Conservation (phyloP, 257 asterid genomes). For the Solanum arcanum region DNA sequence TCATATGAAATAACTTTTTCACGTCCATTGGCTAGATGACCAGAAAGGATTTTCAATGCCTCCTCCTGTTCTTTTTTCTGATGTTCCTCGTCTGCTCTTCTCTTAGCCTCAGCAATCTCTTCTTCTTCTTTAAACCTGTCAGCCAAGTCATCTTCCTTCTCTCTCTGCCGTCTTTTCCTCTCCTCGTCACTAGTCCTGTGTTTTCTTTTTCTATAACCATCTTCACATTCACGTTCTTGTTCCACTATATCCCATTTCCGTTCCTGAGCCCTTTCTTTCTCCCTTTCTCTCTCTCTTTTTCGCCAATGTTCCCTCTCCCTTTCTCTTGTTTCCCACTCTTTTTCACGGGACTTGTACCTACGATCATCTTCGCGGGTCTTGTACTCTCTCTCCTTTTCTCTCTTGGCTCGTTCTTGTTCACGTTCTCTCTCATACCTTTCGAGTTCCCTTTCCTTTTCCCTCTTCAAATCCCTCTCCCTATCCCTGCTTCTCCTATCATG, state of each 20-base stretch:
- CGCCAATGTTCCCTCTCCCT: slow-evolving; percentile 87
- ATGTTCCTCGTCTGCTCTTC: slow-evolving; percentile 59
- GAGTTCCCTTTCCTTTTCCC: slow-evolving; percentile 85
- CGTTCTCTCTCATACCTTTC: slow-evolving; percentile 94
- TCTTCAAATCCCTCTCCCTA: slow-evolving; percentile 58
- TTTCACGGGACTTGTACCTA: slow-evolving; percentile 76
- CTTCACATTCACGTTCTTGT: slow-evolving; percentile 84
- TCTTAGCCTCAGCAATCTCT: slow-evolving; percentile 67
- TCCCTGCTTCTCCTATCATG: slow-evolving; percentile 67
- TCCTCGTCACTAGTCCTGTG: slow-evolving; percentile 79
- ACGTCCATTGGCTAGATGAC: slow-evolving; percentile 29
- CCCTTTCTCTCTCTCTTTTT: slow-evolving; percentile 85
- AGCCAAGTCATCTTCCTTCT: slow-evolving; percentile 78
- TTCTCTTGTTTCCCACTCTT: slow-evolving; percentile 98
- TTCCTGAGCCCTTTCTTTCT: slow-evolving; percentile 77
- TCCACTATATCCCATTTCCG: slow-evolving; percentile 69
- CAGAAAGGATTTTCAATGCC: slow-evolving; percentile 30
- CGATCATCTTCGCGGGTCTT: slow-evolving; percentile 96
- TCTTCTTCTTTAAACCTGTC: slow-evolving; percentile 82
- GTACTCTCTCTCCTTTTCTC: slow-evolving; percentile 91
- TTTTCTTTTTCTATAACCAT: slow-evolving; percentile 77
- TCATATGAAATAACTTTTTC: slow-evolving; percentile 26
- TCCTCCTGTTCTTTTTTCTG: slow-evolving; percentile 53
- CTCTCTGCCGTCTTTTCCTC: slow-evolving; percentile 76
- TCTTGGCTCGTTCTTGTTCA: slow-evolving; percentile 86